These are phyloP conservation scores for Gastrolobium bilobum DNA, from an alignment of 306 rosid genomes.

Conservation along the genomic window DNA sequence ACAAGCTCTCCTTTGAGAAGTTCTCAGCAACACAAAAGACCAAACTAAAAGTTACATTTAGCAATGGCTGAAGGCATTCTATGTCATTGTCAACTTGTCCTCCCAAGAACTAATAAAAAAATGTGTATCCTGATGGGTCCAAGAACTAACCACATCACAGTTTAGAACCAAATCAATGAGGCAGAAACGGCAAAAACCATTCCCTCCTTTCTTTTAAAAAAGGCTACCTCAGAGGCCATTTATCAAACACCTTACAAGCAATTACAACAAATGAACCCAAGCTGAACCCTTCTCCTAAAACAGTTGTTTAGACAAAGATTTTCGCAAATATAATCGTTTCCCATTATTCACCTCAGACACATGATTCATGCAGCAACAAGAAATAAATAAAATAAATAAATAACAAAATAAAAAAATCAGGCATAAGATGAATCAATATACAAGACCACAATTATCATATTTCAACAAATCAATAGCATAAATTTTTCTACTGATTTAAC, in stretches of 20 bases:
- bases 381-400: constrained; percentile 3
- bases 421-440: too few species aligned
- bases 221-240: neutral
- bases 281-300: neutral
- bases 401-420: neutral
- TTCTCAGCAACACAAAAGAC: too few species aligned
- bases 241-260: constrained; percentile 33
- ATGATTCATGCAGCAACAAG: constrained; percentile 19
- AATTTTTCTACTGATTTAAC: neutral
- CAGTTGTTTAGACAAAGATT: neutral
- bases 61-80: too few species aligned
- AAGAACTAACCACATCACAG: neutral
- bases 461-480: neutral
- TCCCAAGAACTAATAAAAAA: too few species aligned
- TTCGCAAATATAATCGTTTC: neutral
- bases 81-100: too few species aligned
- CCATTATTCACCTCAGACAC: neutral
- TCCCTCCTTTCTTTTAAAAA: neutral
- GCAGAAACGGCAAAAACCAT: neutral
- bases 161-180: neutral
- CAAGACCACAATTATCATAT: neutral
- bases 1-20: neutral
- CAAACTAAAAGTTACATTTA: too few species aligned
- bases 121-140: neutral
- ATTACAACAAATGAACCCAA: neutral